phyloP scores from a whole-genome alignment of 768 basidiomycete species.

The Ramaria rubella region DNA sequence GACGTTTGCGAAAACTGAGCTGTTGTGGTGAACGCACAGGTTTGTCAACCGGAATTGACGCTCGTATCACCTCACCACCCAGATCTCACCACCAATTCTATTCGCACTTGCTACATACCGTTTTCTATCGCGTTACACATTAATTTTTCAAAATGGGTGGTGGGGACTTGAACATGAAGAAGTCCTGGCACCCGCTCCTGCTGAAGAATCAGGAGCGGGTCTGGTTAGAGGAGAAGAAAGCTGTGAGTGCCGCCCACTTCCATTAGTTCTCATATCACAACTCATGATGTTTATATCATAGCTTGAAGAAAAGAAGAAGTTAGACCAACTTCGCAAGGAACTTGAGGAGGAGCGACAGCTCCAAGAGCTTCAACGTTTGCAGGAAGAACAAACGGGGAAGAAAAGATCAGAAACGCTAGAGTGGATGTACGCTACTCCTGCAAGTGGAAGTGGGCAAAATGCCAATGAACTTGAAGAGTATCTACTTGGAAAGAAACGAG shows the following conservation, averaged over 20 bases:
- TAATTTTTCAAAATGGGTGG: constrained; percentile 82
- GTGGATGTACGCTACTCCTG: constrained; percentile 99
- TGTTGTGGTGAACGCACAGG: neutral
- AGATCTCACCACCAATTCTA: neutral
- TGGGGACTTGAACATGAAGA: constrained; percentile 98
- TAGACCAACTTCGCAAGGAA: constrained; percentile 94
- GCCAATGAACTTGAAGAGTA: constrained; percentile 94
- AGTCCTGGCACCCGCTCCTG: constrained; percentile 98
- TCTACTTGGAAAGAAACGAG: constrained; percentile 92
- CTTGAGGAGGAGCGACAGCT: constrained; percentile 96
- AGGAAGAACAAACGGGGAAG: constrained; percentile 93
- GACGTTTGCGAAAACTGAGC: neutral
- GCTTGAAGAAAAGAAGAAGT: constrained; percentile 98
- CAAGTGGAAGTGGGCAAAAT: constrained; percentile 80
- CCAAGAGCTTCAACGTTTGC: constrained; percentile 91
- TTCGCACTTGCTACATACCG: neutral
- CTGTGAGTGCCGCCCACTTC: constrained; percentile 44
- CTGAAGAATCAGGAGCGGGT: constrained; percentile 98
- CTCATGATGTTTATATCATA: constrained; percentile 26
- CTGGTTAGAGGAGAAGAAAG: constrained; percentile 97
- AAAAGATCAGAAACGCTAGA: constrained; percentile 92
- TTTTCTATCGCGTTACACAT: constrained; percentile 1
- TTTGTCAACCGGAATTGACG: neutral
- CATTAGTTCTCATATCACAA: constrained; percentile 3
- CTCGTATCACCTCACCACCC: too few relatives aligned